Percentiles rank a stretch among this genome's conserved stretches.
These are phyloP conservation scores for Tetracladium setigerum DNA, from an alignment of 495 filamentous ascomycete species.

Conservation along the genomic window DNA sequence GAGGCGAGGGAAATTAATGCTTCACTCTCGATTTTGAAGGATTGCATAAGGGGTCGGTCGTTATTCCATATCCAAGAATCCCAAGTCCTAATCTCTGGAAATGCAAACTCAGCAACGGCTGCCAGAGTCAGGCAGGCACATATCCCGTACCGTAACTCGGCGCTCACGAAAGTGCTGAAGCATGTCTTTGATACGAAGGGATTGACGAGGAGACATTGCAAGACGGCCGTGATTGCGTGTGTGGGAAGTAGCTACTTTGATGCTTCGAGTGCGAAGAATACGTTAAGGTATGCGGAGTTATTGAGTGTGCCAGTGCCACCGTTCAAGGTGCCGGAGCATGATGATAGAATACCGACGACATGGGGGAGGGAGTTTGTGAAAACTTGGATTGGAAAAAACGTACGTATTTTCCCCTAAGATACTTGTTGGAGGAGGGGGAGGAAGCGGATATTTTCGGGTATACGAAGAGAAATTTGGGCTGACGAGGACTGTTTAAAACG, in stretches of 20 bases:
- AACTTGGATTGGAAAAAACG: constrained; percentile 14
- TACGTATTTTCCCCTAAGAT: background rate
- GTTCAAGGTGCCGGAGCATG: background rate
- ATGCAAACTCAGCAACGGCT: background rate
- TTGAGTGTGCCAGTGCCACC: constrained; percentile 16
- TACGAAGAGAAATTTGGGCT: background rate
- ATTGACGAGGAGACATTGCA: constrained; percentile 8
- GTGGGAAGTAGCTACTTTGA: constrained; percentile 20
- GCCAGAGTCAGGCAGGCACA: constrained; percentile 18
- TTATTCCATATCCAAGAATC: background rate
- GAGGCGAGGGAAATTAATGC: constrained; percentile 40
- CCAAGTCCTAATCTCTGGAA: background rate
- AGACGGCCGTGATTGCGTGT: constrained; percentile 29
- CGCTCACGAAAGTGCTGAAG: constrained; percentile 31
- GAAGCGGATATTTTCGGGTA: too few relatives aligned
- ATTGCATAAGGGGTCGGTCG: constrained; percentile 28
- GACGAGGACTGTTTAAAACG: background rate
- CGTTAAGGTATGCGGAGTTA: constrained; percentile 23
- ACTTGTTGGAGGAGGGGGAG: too few relatives aligned
- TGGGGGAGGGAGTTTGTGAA: constrained; percentile 9
- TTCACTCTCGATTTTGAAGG: constrained; percentile 33
- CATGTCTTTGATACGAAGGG: constrained; percentile 24
- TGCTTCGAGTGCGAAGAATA: constrained; percentile 20
- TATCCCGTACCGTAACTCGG: constrained; percentile 29
- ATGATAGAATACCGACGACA: constrained; percentile 1